phyloP scores from a whole-genome alignment of 2,329 filamentous ascomycete species.

The Aspergillus hiratsukae region DNA sequence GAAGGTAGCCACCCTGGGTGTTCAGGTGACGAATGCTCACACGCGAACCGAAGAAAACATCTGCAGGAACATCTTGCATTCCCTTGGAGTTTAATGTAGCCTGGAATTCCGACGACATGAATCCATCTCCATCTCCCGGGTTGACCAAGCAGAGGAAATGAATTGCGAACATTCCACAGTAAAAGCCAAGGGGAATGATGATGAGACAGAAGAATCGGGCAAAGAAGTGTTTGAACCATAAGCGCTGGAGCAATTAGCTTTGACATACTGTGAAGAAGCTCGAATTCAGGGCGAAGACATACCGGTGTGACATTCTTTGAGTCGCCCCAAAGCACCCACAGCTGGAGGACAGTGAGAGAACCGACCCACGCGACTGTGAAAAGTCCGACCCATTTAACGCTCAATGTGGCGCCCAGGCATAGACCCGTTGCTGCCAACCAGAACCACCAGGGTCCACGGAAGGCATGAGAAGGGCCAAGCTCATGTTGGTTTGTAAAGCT shows the following conservation, averaged over 20 bases:
- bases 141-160: slow-evolving; percentile 92
- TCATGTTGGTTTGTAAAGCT: slow-evolving; percentile 98
- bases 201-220: slow-evolving; percentile 89
- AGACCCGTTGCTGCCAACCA: slow-evolving; percentile 87
- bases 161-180: slow-evolving; percentile 95
- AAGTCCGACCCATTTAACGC: slow-evolving; percentile 97
- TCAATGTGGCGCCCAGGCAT: slow-evolving; percentile 81
- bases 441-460: slow-evolving; percentile 93
- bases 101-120: slow-evolving; percentile 99
- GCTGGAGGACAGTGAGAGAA: slow-evolving; percentile 79
- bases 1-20: slow-evolving; percentile 94
- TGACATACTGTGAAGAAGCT: not conserved
- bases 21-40: slow-evolving; percentile 88
- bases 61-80: slow-evolving; percentile 91
- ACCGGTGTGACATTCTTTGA: slow-evolving; percentile 75
- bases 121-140: slow-evolving; percentile 94
- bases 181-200: slow-evolving; percentile 81
- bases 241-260: slow-evolving; percentile 47
- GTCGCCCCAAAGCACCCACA: slow-evolving; percentile 94
- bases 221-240: slow-evolving; percentile 92
- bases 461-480: slow-evolving; percentile 81
- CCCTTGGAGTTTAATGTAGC: slow-evolving; percentile 92
- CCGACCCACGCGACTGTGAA: slow-evolving; percentile 99
- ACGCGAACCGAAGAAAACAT: slow-evolving; percentile 83
- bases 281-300: slow-evolving; percentile 26